These are phyloP conservation scores for Aspergillus nomiae DNA, from an alignment of 2,329 filamentous ascomycete genomes.

Conservation along the genomic window DNA sequence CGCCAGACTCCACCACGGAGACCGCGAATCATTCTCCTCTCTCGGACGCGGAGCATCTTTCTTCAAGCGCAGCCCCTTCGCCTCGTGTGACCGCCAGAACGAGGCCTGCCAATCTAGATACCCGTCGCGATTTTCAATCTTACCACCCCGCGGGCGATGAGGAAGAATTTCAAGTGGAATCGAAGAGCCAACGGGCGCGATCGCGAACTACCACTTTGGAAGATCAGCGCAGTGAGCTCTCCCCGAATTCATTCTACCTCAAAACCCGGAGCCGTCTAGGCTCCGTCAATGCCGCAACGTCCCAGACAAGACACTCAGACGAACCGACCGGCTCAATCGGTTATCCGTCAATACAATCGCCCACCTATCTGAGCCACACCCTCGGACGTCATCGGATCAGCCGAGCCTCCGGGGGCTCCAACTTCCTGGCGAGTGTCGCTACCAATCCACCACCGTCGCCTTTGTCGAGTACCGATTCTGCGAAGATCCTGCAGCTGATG, in stretches of 20 bases:
- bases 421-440: slow-evolving; percentile 27
- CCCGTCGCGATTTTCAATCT: slow-evolving; percentile 33
- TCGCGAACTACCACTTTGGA: slow-evolving; percentile 46
- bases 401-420: slow-evolving; percentile 33
- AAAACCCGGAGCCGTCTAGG: slow-evolving; percentile 41
- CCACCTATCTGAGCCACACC: slow-evolving; percentile 36
- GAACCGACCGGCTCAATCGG: slow-evolving; percentile 48
- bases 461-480: slow-evolving; percentile 48
- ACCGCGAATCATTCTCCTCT: slow-evolving; percentile 40
- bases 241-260: slow-evolving; percentile 33
- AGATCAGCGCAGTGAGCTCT: slow-evolving; percentile 43
- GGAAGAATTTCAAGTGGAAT: slow-evolving; percentile 34
- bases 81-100: slow-evolving; percentile 39
- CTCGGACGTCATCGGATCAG: slow-evolving; percentile 37
- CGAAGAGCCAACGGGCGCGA: slow-evolving; percentile 38
- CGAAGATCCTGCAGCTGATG: slow-evolving; percentile 54
- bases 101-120: slow-evolving; percentile 36
- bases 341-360: slow-evolving; percentile 50
- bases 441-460: slow-evolving; percentile 32
- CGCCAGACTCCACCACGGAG: slow-evolving; percentile 45
- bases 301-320: slow-evolving; percentile 39
- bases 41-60: slow-evolving; percentile 39
- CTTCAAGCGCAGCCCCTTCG: slow-evolving; percentile 36
- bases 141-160: slow-evolving; percentile 36
- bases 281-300: slow-evolving; percentile 41